Evolutionary conservation across 148 eudicot species (phyloP).

Genomic region (Suaeda aralocaspica): DNA sequence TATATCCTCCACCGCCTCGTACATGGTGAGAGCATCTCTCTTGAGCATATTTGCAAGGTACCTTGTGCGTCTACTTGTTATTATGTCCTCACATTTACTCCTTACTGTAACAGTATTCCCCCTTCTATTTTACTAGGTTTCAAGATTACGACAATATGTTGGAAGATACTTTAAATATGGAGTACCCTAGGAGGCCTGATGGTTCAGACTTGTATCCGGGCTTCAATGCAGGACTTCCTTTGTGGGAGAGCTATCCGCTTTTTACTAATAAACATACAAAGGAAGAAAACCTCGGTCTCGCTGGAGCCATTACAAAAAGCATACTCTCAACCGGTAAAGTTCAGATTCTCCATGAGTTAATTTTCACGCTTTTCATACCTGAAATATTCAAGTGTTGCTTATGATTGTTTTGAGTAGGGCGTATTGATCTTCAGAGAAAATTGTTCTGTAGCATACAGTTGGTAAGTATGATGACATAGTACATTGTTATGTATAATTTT

Average conservation of each 20-base stretch:
- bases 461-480: slow-evolving; percentile 38
- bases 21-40: slow-evolving; percentile 53
- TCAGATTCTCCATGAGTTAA: background rate
- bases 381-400: background rate
- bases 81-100: slow-evolving; percentile 10
- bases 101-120: background rate
- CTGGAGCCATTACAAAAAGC: slow-evolving; percentile 96
- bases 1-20: slow-evolving; percentile 95
- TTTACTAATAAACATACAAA: slow-evolving; percentile 57
- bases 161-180: slow-evolving; percentile 82
- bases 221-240: slow-evolving; percentile 50
- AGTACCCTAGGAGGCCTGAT: slow-evolving; percentile 69
- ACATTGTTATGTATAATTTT: background rate
- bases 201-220: slow-evolving; percentile 58
- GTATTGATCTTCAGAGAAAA: slow-evolving; percentile 89
- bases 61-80: background rate
- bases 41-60: slow-evolving; percentile 15
- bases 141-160: slow-evolving; percentile 90
- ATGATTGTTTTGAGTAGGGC: slow-evolving; percentile 47
- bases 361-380: slow-evolving; percentile 1
- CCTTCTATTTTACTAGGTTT: slow-evolving; percentile 51
- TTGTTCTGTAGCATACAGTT: slow-evolving; percentile 96
- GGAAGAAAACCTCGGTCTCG: slow-evolving; percentile 87
- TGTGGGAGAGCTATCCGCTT: slow-evolving; percentile 85
- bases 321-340: slow-evolving; percentile 73